phyloP scores from a whole-genome alignment of 2,329 filamentous ascomycete species.

The Lecanicillium sp. region DNA sequence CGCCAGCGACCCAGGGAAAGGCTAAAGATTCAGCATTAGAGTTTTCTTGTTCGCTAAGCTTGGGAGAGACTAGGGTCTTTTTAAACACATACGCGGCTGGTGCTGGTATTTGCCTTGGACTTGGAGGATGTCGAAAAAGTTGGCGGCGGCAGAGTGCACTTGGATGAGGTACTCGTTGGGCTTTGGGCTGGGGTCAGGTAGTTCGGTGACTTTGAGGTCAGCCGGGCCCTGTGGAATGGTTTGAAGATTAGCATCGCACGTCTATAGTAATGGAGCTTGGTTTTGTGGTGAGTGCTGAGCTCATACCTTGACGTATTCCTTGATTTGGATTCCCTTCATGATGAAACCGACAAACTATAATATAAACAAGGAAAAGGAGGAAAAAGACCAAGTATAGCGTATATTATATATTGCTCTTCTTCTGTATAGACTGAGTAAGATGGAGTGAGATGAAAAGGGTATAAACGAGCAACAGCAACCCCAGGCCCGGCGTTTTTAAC shows the following conservation, averaged over 20 bases:
- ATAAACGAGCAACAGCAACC: too few relatives aligned
- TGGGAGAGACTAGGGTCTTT: background rate
- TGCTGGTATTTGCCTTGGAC: constrained; percentile 93
- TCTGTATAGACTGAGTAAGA: too few relatives aligned
- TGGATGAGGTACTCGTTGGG: constrained; percentile 75
- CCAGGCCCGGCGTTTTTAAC: too few relatives aligned
- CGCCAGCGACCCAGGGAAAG: constrained; percentile 79
- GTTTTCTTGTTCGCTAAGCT: background rate
- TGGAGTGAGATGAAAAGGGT: too few relatives aligned
- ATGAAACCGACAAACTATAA: constrained; percentile 21
- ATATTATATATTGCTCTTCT: too few relatives aligned
- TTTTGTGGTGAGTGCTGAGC: background rate
- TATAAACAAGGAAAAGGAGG: too few relatives aligned
- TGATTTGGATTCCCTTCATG: constrained; percentile 71
- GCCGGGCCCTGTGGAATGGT: constrained; percentile 58
- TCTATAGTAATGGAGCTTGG: background rate
- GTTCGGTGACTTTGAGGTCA: constrained; percentile 65
- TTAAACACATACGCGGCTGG: constrained; percentile 54
- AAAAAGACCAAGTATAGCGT: too few relatives aligned
- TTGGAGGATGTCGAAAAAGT: constrained; percentile 96
- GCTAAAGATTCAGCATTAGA: too few relatives aligned
- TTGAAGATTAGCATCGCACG: too few relatives aligned
- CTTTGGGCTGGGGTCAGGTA: constrained; percentile 66
- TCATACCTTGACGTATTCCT: constrained; percentile 62
- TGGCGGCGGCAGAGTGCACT: constrained; percentile 80